These are phyloP conservation scores for Diversispora eburnea DNA, from an alignment of 192 early-diverging fungal species.

Conservation along the genomic window DNA sequence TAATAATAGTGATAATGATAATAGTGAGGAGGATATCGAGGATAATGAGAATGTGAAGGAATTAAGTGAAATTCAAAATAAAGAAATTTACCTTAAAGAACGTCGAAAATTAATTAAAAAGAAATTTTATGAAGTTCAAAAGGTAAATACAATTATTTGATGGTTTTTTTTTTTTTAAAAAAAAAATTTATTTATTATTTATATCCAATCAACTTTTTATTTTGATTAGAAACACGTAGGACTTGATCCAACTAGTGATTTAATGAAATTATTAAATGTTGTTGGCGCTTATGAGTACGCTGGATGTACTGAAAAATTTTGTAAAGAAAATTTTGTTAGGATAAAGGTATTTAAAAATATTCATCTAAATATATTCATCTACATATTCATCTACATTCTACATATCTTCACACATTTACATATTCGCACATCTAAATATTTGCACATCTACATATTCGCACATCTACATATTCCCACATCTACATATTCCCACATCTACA, in stretches of 20 bases:
- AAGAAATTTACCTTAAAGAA: constrained; percentile 58
- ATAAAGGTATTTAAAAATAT: constrained; percentile 56
- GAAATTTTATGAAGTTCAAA: constrained; percentile 71
- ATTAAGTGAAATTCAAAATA: constrained; percentile 53
- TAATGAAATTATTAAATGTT: constrained; percentile 78
- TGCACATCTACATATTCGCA: neutral
- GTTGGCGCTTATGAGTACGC: constrained; percentile 86
- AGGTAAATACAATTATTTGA: constrained; percentile 27
- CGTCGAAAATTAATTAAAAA: constrained; percentile 51
- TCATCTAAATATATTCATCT: neutral
- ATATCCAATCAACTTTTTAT: neutral
- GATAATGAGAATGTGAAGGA: constrained; percentile 35
- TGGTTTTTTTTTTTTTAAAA: neutral
- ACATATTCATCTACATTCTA: neutral
- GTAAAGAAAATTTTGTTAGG: constrained; percentile 79
- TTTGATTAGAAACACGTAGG: constrained; percentile 61
- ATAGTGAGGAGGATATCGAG: constrained; percentile 42
- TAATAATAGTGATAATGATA: constrained; percentile 53
- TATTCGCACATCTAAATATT: neutral
- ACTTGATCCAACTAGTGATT: constrained; percentile 78
- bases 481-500: neutral
- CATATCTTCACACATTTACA: no score
- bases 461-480: neutral
- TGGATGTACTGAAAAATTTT: constrained; percentile 64
- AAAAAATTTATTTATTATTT: neutral